Evolutionary conservation across 805 yeast species (phyloP), one percentile per base, ranked within the genome.

Genomic region (Ogataea allantospora): DNA sequence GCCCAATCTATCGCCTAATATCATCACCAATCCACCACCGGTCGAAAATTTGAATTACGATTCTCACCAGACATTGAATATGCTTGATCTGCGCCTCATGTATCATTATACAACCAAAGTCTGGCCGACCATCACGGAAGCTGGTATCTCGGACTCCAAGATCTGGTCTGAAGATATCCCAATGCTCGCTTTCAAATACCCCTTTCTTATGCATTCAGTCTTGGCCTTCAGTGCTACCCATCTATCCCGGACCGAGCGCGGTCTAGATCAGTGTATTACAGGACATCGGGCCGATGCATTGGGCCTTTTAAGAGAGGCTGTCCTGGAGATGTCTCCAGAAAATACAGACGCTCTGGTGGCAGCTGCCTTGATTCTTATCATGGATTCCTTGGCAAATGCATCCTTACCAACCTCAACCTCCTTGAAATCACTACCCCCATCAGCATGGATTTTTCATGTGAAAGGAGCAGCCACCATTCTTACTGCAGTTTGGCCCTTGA

Each of bases 391-490:
- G 47, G 97, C 97, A 3, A 89, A 89, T 61, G 97, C 96, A 0
- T 77, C 81, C 2, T 66, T 75, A 31, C 95, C 77, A 30, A 54
- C 68, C 2, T 58, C 67, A 6, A 59, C 65, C 2, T 65, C 75
- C 5, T 69, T 78, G 3, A 76, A 74, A 47, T 80, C 88, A 2
- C 62, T 88, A 40, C 95, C 96, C 1, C 89, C 97, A 2, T 80
- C 93, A 3, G 95, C 97, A 0, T 91, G 98, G 98, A 80, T 91
- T 40, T 93, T 87, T 68, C 97, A 91, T 55, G 96, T 91, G 9
- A 85, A 93, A 51, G 98, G 97, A 21, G 96, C 97, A 0, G 96
- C 96, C 5, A 89, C 97, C 0, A 91, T 91, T 37, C 68, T 91
- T 34, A 85, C 96, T 2, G 95, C 96, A 1, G 96, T 89, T n/a